Base-by-base conservation (phyloP, 495 filamentous ascomycete species). In the Penicillium simplicissimum region DNA sequence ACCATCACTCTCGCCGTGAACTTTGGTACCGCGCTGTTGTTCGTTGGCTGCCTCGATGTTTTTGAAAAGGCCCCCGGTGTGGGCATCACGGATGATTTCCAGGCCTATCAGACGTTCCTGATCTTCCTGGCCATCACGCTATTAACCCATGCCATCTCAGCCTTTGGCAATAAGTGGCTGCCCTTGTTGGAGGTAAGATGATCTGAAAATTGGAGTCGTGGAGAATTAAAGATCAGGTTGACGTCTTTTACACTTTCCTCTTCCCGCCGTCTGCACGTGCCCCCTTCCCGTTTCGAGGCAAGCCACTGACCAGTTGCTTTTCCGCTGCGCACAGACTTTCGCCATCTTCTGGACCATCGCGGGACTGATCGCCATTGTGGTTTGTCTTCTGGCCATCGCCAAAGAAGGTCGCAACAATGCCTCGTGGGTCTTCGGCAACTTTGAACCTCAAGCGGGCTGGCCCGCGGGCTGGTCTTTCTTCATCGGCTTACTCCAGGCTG, bases 261-360 rank as follows among this genome's bases (percentile, higher is more conserved):
- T 14, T 47, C 21, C 4, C 17, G 9, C 38, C 6, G 28, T 19
- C 37, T 15, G 14, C 61, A 52, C 58, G 58, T 61, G 65, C 58
- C 25, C 80, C 79, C 49, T 75, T 73, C 8, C 69, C 76, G 4
- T 9, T 25, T 60, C 9, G 28, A 42, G 45, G 1, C 54, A 75
- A 69, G 63, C 74, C 31, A 31, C 43, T 58, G 80, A 63, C 68
- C 84, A 8, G 78, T 48, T 3, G 21, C 79, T 65, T 59, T 80
- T 33, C 43, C 19, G 25, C 28, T 43, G 1, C 35, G 77, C 81
- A 63, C 84, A 87, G 73, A 86, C 85, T 64, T 70, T 84, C 38
- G 85, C 84, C 58, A 85, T 87, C 19, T 85, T 81, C 65, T 87
- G 85, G 85, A 87, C 85, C 5, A 77, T 73, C 4, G 76, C 71